phyloP scores from a whole-genome alignment of 2,329 filamentous ascomycete genomes.

The Fusarium anthophilum region DNA sequence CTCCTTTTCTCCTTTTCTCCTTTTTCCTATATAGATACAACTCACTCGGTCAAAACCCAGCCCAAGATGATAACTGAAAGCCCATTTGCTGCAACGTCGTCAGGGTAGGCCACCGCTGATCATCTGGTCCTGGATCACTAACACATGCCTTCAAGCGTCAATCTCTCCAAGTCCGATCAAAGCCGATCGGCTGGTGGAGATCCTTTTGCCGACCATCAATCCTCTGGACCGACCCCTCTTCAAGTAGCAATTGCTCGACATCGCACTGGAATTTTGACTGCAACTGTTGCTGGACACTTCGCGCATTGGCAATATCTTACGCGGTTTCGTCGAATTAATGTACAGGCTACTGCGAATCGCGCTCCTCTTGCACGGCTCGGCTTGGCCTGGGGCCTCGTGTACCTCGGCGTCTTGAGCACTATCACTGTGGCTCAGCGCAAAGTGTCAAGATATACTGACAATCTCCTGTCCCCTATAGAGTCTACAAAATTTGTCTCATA shows the following conservation, averaged over 20 bases:
- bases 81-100: conserved; percentile 5
- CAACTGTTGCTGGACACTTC: conserved; percentile 40
- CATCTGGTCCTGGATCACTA: conserved; percentile 15
- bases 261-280: conserved; percentile 36
- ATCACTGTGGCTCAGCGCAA: conserved; percentile 37
- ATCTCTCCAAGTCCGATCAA: conserved; percentile 35
- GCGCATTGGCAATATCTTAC: conserved; percentile 41
- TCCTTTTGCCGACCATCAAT: conserved; percentile 39
- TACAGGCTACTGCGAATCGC: conserved; percentile 28
- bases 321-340: conserved; percentile 30
- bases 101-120: conserved; percentile 27
- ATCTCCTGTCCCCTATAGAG: conserved; percentile 4
- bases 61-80: conserved; percentile 21
- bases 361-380: conserved; percentile 34
- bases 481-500: conserved; percentile 5
- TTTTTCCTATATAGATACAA: neutral
- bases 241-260: conserved; percentile 34
- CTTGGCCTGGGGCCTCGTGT: conserved; percentile 38
- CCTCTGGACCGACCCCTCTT: conserved; percentile 43
- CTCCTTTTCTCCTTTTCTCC: neutral
- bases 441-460: conserved; percentile 22
- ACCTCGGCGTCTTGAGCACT: conserved; percentile 37
- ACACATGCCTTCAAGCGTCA: conserved; percentile 34
- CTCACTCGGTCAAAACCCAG: neutral
- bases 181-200: conserved; percentile 39